These are phyloP conservation scores for Malania oleifera DNA, from an alignment of 164 flowering plant species.

Conservation along the genomic window DNA sequence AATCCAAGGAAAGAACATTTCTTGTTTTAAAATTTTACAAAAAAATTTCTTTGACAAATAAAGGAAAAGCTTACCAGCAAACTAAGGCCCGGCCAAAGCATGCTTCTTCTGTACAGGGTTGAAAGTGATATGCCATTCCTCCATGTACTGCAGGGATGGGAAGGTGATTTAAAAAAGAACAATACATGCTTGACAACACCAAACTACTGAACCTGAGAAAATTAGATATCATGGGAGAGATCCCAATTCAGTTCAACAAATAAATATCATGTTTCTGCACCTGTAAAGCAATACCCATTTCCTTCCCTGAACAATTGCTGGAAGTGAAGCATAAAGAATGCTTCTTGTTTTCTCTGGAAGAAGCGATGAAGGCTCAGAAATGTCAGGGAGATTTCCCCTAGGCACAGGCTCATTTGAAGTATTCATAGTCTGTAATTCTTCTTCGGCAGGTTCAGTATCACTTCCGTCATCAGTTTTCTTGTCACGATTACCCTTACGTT, in stretches of 20 bases:
- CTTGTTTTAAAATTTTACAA: too few relatives aligned
- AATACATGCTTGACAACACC: slow-evolving; percentile 2
- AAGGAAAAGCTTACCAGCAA: too few relatives aligned
- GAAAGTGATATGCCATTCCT: slow-evolving; percentile 96
- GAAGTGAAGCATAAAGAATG: slow-evolving; percentile 65
- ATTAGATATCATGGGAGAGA: neutral
- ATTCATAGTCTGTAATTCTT: slow-evolving; percentile 39
- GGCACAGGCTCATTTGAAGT: slow-evolving; percentile 20
- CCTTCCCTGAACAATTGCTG: slow-evolving; percentile 73
- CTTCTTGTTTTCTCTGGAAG: slow-evolving; percentile 61
- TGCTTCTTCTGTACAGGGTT: slow-evolving; percentile 85
- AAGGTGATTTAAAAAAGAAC: slow-evolving; percentile 3
- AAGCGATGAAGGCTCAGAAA: slow-evolving; percentile 82
- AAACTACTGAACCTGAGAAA: neutral
- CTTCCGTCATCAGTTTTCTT: slow-evolving; percentile 24
- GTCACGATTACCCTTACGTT: slow-evolving; percentile 29
- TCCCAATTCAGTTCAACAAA: neutral
- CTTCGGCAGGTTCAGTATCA: slow-evolving; percentile 27
- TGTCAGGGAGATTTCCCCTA: slow-evolving; percentile 40
- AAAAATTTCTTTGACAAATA: too few relatives aligned
- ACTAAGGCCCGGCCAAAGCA: slow-evolving; percentile 82
- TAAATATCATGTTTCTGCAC: slow-evolving; percentile 20
- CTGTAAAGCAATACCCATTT: slow-evolving; percentile 92
- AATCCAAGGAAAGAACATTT: too few relatives aligned
- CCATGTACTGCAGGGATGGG: slow-evolving; percentile 72